Evolutionary conservation across 257 asterid genomes (phyloP), one percentile per base, ranked within the genome.

Genomic region (Thymus mandschuricus): DNA sequence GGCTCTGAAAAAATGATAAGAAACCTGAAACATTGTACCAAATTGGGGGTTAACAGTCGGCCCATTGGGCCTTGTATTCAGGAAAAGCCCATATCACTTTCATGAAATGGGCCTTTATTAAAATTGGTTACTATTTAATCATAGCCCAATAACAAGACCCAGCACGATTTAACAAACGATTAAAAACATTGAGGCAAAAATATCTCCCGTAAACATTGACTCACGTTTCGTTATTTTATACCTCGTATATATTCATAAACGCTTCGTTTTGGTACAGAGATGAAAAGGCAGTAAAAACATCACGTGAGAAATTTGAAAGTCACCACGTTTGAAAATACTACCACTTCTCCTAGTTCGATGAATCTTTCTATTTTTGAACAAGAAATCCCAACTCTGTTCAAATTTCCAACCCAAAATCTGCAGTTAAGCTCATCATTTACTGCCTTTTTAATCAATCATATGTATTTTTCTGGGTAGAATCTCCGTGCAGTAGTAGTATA

Each of bases 321-420:
- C 12, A 73, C 29, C 72, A 73, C 77, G 66, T 72, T 72, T 9
- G 71, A 54, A 30, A 64, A 21, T 21, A 21, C 21, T 21, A 21
- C 21, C 21, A 21, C 21, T 51, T n/a, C 57, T 6, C 33, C 28
- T 50, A 60, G 50, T 34, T 34, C 8, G 46, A 33, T 13, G 15
- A 34, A 52, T 35, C 15, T 27, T 65, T 48, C 30, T 13, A 60
- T 66, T 27, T 66, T 46, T 28, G 60, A 38, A 30, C 59, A 50
- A 40, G 30, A 43, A 60, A 51, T 31, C 66, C 73, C 11, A 44
- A 55, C 40, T 21, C 28, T 12, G 34, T 70, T n/a, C 68, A 15
- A 45, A 27, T 21, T 71, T 13, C 10, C 27, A 8, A 27, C 3
- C 66, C 44, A 63, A 69, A 50, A 15, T 2, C 72, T 51, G 33